These are phyloP conservation scores for Phytophthora ramorum DNA, from an alignment of 352 stramenopile genomes.

Conservation along the genomic window DNA sequence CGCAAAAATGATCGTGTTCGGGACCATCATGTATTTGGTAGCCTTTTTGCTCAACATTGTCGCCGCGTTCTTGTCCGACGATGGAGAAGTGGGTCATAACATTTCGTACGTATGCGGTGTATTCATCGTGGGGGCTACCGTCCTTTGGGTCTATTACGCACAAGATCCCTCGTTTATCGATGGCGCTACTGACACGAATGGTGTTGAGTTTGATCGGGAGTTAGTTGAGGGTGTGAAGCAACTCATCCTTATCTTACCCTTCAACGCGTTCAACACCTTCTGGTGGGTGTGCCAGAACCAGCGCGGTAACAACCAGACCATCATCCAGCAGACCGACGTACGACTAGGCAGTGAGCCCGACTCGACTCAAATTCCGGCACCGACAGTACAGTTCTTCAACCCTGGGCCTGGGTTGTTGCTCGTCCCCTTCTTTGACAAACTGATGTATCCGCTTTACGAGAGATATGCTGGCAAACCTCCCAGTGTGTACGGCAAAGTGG, in stretches of 20 bases:
- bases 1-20: constrained; percentile 41
- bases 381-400: constrained; percentile 58
- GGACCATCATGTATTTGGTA: constrained; percentile 36
- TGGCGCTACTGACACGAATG: constrained; percentile 38
- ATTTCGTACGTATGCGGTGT: constrained; percentile 53
- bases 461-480: constrained; percentile 42
- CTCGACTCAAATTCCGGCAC: constrained; percentile 51
- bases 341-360: constrained; percentile 41
- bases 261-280: constrained; percentile 59
- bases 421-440: constrained; percentile 44
- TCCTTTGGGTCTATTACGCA: constrained; percentile 54
- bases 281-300: constrained; percentile 69
- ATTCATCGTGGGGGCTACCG: constrained; percentile 40
- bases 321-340: constrained; percentile 70
- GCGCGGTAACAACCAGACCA: constrained; percentile 69
- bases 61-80: constrained; percentile 50
- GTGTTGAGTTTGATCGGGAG: constrained; percentile 42
- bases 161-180: constrained; percentile 53
- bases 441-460: constrained; percentile 53
- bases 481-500: constrained; percentile 45
- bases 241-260: constrained; percentile 37
- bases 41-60: constrained; percentile 63
- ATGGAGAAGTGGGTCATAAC: constrained; percentile 35
- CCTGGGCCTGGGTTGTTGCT: constrained; percentile 42
- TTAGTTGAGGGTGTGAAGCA: constrained; percentile 60